Base-by-base conservation (phyloP, 2,329 filamentous ascomycete species). In the Thermoascus crustaceus region DNA sequence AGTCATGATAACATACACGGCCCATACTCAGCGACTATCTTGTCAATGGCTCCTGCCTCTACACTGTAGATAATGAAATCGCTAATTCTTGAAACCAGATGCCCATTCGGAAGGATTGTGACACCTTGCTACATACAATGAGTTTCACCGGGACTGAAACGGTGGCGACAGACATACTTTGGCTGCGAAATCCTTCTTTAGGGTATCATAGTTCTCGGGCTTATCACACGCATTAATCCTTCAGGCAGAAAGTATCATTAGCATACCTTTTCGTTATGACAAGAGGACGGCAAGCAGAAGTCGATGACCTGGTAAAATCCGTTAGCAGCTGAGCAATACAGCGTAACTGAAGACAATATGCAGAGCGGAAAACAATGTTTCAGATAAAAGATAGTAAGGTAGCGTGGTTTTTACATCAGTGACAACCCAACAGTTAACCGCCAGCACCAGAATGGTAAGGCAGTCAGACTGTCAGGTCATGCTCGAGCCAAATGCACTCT, bases 401-500 rank as follows among this genome's bases (percentile, higher is more conserved):
- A 96, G 89, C 89, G 85, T 82, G 91, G 84, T 80, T 72, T 78
- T 94, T 82, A 93, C 89, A 95, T 95, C 89, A 95, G 77, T 76
- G 89, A 94, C 81, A 76, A 75, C 71, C 69, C 68, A 68, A 69
- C 61, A 64, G 68, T 60, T 48, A 58, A 57, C 50, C 53, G 68
- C 66, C 67, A 67, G 68, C 65, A 72, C 82, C 85, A 89, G 75
- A 82, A 94, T 79, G 83, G 81, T 71, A 66, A 68, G 66, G 71
- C 71, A 69, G 69, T 65, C 64, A 37, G 54, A 64, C 59, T 68
- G 66, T 68, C 72, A 69, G 66, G 71, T 78, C 78, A 87, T 94
- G 75, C 89, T 96, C 89, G 86, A 96, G 89, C 89, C 89, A 96
- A 96, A 96, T 96, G 89, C 89, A 88, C 89, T 96, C 89, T 89